Evolutionary conservation across 352 stramenopile genomes (phyloP).

Genomic region (Phytophthora quininea): DNA sequence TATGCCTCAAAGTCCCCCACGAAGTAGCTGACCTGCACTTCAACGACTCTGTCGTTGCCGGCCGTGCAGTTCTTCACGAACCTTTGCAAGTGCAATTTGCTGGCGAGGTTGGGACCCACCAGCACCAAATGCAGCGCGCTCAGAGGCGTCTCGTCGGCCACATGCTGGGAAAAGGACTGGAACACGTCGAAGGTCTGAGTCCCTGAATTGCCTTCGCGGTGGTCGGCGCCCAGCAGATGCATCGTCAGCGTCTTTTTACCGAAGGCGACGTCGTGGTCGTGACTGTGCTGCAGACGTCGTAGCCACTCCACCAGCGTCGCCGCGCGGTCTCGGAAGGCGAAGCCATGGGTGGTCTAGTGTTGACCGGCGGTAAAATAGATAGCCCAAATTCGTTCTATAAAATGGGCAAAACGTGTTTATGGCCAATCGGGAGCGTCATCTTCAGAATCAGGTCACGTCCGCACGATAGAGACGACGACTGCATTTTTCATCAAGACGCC

Average conservation of each 20-base stretch:
- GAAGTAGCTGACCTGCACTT: slow-evolving; percentile 77
- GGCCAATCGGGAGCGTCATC: slow-evolving; percentile 1
- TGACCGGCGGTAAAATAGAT: slow-evolving; percentile 1
- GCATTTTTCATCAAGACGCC: slow-evolving; percentile 7
- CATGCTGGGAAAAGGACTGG: slow-evolving; percentile 43
- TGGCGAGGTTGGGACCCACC: slow-evolving; percentile 75
- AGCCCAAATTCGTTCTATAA: not conserved
- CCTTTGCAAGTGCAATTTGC: too few species aligned
- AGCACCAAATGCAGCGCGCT: slow-evolving; percentile 62
- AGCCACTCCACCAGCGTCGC: slow-evolving; percentile 41
- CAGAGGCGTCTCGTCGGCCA: slow-evolving; percentile 43
- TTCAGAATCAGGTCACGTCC: not conserved
- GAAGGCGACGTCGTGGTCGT: slow-evolving; percentile 13
- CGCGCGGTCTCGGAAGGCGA: slow-evolving; percentile 35
- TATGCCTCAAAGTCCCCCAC: slow-evolving; percentile 72
- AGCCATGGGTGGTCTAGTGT: slow-evolving; percentile 14
- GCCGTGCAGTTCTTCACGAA: too few species aligned
- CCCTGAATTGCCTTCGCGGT: slow-evolving; percentile 72
- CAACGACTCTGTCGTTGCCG: too few species aligned
- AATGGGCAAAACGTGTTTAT: not conserved
- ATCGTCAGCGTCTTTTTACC: slow-evolving; percentile 43
- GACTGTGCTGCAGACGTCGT: slow-evolving; percentile 27
- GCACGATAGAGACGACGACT: not conserved
- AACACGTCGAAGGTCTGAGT: slow-evolving; percentile 70
- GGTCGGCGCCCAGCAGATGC: slow-evolving; percentile 76